phyloP scores from a whole-genome alignment of 2,329 filamentous ascomycete species.

The Nemania abortiva region DNA sequence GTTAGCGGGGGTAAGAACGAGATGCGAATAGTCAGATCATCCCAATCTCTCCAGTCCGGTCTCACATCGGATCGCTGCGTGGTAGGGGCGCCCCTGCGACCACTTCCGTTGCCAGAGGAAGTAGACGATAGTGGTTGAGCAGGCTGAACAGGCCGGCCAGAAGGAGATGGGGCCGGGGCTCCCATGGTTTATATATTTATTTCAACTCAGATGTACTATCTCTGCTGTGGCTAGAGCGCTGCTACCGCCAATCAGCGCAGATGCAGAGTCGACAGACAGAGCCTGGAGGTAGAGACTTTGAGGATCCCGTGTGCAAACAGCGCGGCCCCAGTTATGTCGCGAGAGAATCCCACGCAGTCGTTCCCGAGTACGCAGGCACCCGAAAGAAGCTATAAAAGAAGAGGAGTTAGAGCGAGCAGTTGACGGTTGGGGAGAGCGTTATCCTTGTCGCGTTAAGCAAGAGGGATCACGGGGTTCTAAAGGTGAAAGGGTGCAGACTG shows the following conservation, averaged over 20 bases:
- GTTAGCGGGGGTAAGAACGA: constrained; percentile 27
- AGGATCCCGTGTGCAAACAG: neutral
- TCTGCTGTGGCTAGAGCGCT: neutral
- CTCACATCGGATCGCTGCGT: constrained; percentile 24
- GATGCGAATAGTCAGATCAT: constrained; percentile 38
- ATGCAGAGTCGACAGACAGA: neutral
- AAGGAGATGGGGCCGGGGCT: neutral
- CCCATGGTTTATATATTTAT: neutral
- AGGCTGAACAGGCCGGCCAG: neutral
- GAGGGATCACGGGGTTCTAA: neutral
- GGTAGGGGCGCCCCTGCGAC: neutral
- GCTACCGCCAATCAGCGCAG: neutral
- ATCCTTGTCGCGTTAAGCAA: neutral
- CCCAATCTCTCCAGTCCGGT: constrained; percentile 44
- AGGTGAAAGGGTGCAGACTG: neutral
- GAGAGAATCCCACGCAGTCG: neutral
- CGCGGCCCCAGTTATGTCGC: neutral
- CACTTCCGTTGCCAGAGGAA: neutral
- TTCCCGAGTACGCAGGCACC: neutral
- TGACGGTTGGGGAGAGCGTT: neutral
- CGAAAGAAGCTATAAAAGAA: neutral
- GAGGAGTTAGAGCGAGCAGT: neutral
- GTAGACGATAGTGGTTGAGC: neutral
- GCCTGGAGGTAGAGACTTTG: neutral
- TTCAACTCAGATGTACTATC: neutral